A percentile compares a stretch with the other conserved stretches of the same genome.
These are phyloP conservation scores for Eucalyptus tenuipes DNA, from an alignment of 345 rosid species.

Conservation along the genomic window DNA sequence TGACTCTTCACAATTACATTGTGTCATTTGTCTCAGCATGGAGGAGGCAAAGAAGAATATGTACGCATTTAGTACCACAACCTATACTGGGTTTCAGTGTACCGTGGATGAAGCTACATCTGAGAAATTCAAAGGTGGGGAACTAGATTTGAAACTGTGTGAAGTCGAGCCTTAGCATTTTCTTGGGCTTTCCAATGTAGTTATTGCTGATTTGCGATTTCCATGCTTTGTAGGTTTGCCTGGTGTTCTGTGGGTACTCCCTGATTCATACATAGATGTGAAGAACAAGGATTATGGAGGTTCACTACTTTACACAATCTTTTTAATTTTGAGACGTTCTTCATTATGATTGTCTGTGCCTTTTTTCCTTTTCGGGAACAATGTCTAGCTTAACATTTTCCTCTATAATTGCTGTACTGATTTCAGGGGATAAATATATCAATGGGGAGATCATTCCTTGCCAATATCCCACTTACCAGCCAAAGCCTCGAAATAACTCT, in stretches of 20 bases:
- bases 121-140: slow-evolving; percentile 78
- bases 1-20: not conserved
- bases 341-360: not conserved
- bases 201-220: not conserved
- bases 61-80: slow-evolving; percentile 93
- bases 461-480: slow-evolving; percentile 91
- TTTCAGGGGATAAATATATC: slow-evolving; percentile 75
- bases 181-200: not conserved
- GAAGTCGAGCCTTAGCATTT: not conserved
- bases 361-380: not conserved
- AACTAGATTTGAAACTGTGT: not conserved
- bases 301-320: not conserved
- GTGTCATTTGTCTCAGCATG: slow-evolving; percentile 36
- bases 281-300: slow-evolving; percentile 99
- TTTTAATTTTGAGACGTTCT: not conserved
- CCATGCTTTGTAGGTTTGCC: slow-evolving; percentile 61
- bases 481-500: slow-evolving; percentile 52
- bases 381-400: not conserved
- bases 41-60: slow-evolving; percentile 95
- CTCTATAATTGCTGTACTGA: not conserved
- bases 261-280: slow-evolving; percentile 91
- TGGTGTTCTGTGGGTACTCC: slow-evolving; percentile 96
- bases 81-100: slow-evolving; percentile 93
- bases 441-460: slow-evolving; percentile 93
- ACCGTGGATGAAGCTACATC: slow-evolving; percentile 75